Conservation (phyloP, 768 basidiomycete species). For the Lactarius deliciosus region DNA sequence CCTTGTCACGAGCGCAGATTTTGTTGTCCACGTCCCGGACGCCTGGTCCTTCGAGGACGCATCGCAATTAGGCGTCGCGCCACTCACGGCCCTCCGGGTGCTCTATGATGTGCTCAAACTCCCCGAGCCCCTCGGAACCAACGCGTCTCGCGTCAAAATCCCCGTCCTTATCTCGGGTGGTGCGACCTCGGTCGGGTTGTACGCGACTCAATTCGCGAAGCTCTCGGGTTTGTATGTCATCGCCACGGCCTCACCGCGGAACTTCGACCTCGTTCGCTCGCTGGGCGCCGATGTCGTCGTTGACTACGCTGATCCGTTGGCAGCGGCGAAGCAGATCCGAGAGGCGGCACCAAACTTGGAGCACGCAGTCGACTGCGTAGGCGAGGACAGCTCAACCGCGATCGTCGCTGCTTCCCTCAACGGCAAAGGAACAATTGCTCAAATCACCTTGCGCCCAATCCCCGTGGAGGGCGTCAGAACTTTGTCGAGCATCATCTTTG, state of each 20-base stretch:
- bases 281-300: constrained; percentile 40
- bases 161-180: constrained; percentile 36
- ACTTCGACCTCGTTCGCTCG: constrained; percentile 39
- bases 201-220: constrained; percentile 35
- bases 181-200: constrained; percentile 40
- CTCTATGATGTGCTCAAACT: constrained; percentile 23
- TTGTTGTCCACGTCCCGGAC: constrained; percentile 27
- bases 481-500: not conserved
- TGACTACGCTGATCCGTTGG: constrained; percentile 31
- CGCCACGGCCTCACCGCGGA: constrained; percentile 38
- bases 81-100: constrained; percentile 22
- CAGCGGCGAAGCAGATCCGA: constrained; percentile 20
- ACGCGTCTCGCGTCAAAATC: not conserved
- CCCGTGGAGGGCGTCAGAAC: constrained; percentile 10
- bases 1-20: constrained; percentile 31
- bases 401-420: constrained; percentile 7
- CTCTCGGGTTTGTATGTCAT: constrained; percentile 38
- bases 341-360: constrained; percentile 13
- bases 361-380: constrained; percentile 11
- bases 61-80: constrained; percentile 23
- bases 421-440: constrained; percentile 10
- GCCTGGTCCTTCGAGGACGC: constrained; percentile 27
- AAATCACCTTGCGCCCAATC: not conserved
- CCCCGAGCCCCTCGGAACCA: constrained; percentile 6
- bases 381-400: not conserved